A percentile compares a stretch with the other conserved stretches of the same genome.
Evolutionary conservation across 1,284 basidiomycete species (phyloP).

Genomic region (Sutorius eximius): DNA sequence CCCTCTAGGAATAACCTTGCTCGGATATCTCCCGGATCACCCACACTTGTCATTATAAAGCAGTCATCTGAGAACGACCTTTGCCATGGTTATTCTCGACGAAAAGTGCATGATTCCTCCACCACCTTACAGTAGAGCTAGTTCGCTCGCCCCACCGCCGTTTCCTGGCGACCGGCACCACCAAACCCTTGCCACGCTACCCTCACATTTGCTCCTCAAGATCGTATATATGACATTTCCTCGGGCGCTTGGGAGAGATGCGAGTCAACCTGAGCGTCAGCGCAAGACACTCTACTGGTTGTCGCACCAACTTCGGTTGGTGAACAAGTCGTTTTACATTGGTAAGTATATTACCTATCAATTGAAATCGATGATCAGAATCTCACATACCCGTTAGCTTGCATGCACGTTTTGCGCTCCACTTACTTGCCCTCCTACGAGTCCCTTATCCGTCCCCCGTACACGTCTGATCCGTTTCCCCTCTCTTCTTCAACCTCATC

Average conservation of each 20-base stretch:
- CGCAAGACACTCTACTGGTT: slow-evolving; percentile 71
- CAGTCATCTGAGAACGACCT: background rate
- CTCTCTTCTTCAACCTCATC: slow-evolving; percentile 33
- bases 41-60: slow-evolving; percentile 5
- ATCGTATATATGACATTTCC: slow-evolving; percentile 64
- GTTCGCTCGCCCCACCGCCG: slow-evolving; percentile 34
- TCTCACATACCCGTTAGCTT: slow-evolving; percentile 44
- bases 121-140: slow-evolving; percentile 41
- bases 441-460: slow-evolving; percentile 60
- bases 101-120: slow-evolving; percentile 45
- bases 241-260: slow-evolving; percentile 38
- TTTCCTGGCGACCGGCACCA: slow-evolving; percentile 29
- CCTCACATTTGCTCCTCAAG: slow-evolving; percentile 58
- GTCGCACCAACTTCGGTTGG: slow-evolving; percentile 57
- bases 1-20: background rate
- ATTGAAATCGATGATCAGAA: background rate
- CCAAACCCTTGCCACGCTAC: slow-evolving; percentile 42
- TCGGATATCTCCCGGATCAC: background rate
- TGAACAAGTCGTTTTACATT: slow-evolving; percentile 63
- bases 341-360: slow-evolving; percentile 41
- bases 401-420: slow-evolving; percentile 76
- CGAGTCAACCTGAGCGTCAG: slow-evolving; percentile 49
- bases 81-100: slow-evolving; percentile 50
- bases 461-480: slow-evolving; percentile 77
- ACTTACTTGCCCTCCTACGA: slow-evolving; percentile 67